Percentiles rank a stretch among this genome's conserved stretches.
phyloP scores from a whole-genome alignment of 345 rosid genomes.

The Mercurialis annua region DNA sequence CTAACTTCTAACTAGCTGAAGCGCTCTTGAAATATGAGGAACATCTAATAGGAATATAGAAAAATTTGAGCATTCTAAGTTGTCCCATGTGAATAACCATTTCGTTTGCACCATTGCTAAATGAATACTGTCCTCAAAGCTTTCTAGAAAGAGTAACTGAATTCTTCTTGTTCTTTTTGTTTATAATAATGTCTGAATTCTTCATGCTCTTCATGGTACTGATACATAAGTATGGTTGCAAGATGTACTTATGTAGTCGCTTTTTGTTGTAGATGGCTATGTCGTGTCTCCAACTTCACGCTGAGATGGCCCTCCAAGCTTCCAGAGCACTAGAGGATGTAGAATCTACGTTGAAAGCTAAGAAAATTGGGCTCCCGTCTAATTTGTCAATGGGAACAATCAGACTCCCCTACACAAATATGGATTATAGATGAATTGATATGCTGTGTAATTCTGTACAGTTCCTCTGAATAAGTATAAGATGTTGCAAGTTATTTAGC shows the following conservation, averaged over 20 bases:
- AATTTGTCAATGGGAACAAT: slow-evolving; percentile 36
- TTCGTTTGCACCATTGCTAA: too few species aligned
- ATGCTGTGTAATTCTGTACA: slow-evolving; percentile 9
- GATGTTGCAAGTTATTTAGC: not conserved
- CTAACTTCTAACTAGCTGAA: too few species aligned
- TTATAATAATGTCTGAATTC: not conserved
- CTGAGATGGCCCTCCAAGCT: slow-evolving; percentile 91
- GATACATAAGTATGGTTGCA: not conserved
- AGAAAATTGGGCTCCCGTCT: slow-evolving; percentile 35
- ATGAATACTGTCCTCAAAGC: too few species aligned
- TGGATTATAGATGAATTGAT: slow-evolving; percentile 23
- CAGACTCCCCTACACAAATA: slow-evolving; percentile 44
- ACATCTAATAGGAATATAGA: too few species aligned
- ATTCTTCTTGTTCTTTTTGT: not conserved
- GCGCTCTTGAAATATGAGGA: too few species aligned
- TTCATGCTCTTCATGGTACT: not conserved
- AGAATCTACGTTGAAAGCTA: slow-evolving; percentile 35
- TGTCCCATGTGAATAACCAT: too few species aligned
- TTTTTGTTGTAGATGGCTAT: slow-evolving; percentile 62
- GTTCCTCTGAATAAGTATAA: not conserved
- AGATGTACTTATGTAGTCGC: not conserved
- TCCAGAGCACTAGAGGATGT: slow-evolving; percentile 70
- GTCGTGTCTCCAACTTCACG: slow-evolving; percentile 81
- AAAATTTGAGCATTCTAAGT: not conserved
- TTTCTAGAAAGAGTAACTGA: too few species aligned